Percentiles rank a stretch among this genome's conserved stretches.
Evolutionary conservation across 2,329 filamentous ascomycete species (phyloP).

Genomic region (Endothia cerciana): DNA sequence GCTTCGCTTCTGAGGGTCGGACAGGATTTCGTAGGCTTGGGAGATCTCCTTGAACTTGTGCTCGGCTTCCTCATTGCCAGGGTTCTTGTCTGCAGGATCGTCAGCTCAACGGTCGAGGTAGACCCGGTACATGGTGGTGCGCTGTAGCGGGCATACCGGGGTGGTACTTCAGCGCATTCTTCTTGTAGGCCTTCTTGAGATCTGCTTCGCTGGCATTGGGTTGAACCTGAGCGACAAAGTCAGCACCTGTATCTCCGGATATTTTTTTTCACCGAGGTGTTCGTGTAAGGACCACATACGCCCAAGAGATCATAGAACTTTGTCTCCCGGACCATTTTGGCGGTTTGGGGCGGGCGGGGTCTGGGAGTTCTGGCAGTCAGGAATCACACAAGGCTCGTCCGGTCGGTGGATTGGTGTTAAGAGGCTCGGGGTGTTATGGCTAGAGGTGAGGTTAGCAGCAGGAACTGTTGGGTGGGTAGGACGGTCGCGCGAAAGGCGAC

Average conservation of each 20-base stretch:
- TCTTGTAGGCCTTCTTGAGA: conserved; percentile 89
- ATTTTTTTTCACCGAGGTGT: not conserved
- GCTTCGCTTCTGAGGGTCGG: conserved; percentile 86
- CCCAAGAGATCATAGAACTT: conserved; percentile 80
- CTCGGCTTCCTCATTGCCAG: conserved; percentile 87
- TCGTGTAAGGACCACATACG: conserved; percentile 54
- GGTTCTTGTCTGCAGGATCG: conserved; percentile 80
- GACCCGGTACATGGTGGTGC: not conserved
- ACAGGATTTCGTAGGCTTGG: conserved; percentile 93
- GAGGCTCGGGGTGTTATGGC: not conserved
- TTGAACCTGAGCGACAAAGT: conserved; percentile 61
- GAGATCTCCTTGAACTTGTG: conserved; percentile 99
- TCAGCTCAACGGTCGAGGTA: conserved; percentile 26
- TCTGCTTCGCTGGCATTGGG: conserved; percentile 81
- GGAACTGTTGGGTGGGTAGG: not conserved
- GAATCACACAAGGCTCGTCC: not conserved
- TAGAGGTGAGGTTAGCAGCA: not conserved
- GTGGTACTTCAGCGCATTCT: conserved; percentile 80
- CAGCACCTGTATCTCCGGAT: conserved; percentile 9
- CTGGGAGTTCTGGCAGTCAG: not conserved
- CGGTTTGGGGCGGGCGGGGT: not conserved
- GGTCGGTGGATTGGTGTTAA: not conserved
- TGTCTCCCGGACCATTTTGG: conserved; percentile 76
- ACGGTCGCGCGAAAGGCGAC: not conserved
- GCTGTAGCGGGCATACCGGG: conserved; percentile 63